phyloP scores from a whole-genome alignment of 768 basidiomycete species.

The Rhizopogon vesiculosus region DNA sequence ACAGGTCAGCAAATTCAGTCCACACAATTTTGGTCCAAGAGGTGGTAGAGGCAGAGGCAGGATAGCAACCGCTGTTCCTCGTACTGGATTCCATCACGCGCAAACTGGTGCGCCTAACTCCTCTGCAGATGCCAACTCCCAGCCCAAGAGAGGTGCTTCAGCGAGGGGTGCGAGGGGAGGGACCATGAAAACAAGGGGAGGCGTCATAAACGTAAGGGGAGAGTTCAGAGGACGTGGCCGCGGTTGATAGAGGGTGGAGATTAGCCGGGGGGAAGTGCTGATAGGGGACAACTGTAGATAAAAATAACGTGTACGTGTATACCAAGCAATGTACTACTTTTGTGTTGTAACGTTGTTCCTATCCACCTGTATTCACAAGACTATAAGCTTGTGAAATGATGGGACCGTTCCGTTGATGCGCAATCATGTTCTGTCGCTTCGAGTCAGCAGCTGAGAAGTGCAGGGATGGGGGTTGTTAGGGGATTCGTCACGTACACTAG shows the following conservation, averaged over 20 bases:
- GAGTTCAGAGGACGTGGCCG: slow-evolving; percentile 6
- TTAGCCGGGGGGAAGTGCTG: neutral
- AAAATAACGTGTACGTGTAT: neutral
- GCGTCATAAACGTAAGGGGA: neutral
- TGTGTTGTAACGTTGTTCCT: neutral
- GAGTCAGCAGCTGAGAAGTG: neutral
- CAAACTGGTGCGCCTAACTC: slow-evolving; percentile 4
- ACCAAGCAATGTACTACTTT: neutral
- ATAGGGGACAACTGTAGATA: neutral
- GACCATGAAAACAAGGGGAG: neutral
- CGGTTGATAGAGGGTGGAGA: slow-evolving; percentile 8
- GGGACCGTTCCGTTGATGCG: neutral
- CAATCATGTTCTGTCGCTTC: neutral
- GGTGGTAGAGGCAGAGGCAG: slow-evolving; percentile 26
- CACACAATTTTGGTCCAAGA: slow-evolving; percentile 18
- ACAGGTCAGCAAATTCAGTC: slow-evolving; percentile 20
- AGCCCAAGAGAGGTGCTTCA: slow-evolving; percentile 2
- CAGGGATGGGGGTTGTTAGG: neutral
- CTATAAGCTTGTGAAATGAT: neutral
- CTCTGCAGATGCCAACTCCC: neutral
- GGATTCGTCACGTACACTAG: neutral
- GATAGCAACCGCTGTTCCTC: slow-evolving; percentile 17
- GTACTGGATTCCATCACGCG: slow-evolving; percentile 5
- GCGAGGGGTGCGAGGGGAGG: slow-evolving; percentile 11
- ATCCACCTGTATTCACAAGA: neutral